Evolutionary conservation across 805 yeast species (phyloP).

Genomic region (Sugiyamaella mastotermitis): DNA sequence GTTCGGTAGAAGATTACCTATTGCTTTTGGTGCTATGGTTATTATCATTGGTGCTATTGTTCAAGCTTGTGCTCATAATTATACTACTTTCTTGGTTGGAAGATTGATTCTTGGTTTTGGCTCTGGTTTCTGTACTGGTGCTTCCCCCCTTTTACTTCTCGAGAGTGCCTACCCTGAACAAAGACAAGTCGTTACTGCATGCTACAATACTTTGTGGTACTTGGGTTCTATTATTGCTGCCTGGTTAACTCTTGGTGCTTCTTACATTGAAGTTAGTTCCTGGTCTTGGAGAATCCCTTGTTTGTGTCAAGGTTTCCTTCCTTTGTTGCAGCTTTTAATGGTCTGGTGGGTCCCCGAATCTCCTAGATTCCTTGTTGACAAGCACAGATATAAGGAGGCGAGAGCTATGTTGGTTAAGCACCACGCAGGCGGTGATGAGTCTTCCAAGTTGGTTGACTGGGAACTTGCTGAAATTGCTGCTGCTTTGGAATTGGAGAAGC

Average conservation of each 20-base stretch:
- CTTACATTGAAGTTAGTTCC: constrained; percentile 30
- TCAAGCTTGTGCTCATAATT: constrained; percentile 35
- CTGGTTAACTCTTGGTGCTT: constrained; percentile 68
- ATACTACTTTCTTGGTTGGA: constrained; percentile 64
- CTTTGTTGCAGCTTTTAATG: constrained; percentile 47
- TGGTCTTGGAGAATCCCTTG: constrained; percentile 73
- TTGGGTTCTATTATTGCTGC: constrained; percentile 71
- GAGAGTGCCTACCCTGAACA: constrained; percentile 60
- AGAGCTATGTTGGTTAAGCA: constrained; percentile 33
- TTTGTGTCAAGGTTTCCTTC: constrained; percentile 58
- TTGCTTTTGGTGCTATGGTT: constrained; percentile 44
- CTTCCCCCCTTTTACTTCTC: constrained; percentile 73
- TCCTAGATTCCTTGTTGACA: constrained; percentile 71
- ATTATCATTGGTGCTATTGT: constrained; percentile 55
- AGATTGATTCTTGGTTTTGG: constrained; percentile 68
- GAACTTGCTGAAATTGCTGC: constrained; percentile 20
- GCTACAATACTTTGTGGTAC: constrained; percentile 61
- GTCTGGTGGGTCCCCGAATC: constrained; percentile 73
- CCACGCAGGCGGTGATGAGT: constrained; percentile 23
- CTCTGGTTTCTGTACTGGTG: constrained; percentile 65
- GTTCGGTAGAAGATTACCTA: constrained; percentile 57
- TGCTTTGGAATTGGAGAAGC: constrained; percentile 19
- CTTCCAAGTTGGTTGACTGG: constrained; percentile 20
- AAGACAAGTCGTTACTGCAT: constrained; percentile 56
- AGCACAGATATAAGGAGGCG: constrained; percentile 51